phyloP scores from a whole-genome alignment of 2,329 filamentous ascomycete genomes.

The Colletotrichum chrysophilum region DNA sequence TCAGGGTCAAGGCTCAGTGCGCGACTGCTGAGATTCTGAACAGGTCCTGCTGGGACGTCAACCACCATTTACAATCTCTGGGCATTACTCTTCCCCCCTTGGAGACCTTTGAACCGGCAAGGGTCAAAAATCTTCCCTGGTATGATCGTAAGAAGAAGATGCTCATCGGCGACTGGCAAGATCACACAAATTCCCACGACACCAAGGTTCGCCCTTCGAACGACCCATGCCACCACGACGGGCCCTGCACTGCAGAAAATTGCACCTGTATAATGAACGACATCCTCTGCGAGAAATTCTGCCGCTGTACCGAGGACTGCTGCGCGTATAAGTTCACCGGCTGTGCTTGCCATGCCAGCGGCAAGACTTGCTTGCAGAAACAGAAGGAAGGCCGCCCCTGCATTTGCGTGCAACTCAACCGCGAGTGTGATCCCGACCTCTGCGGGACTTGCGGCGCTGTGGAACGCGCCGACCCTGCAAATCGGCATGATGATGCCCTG shows the following conservation, averaged over 20 bases:
- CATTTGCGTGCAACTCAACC: constrained; percentile 73
- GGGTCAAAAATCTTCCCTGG: constrained; percentile 54
- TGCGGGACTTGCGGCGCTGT: constrained; percentile 74
- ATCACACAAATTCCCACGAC: constrained; percentile 58
- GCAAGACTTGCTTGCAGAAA: constrained; percentile 62
- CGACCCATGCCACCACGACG: constrained; percentile 73
- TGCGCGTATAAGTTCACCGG: constrained; percentile 71
- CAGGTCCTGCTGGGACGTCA: constrained; percentile 58
- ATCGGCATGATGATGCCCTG: constrained; percentile 63
- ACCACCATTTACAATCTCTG: constrained; percentile 46
- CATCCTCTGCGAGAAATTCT: constrained; percentile 76
- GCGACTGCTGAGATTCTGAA: constrained; percentile 54
- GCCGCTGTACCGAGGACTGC: constrained; percentile 63
- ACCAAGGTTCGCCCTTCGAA: constrained; percentile 62
- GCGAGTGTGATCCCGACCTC: constrained; percentile 81
- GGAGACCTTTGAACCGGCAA: constrained; percentile 29
- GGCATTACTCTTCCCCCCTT: constrained; percentile 36
- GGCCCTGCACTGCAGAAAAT: constrained; percentile 62
- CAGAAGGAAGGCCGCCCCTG: constrained; percentile 65
- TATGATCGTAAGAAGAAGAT: constrained; percentile 63
- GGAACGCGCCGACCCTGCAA: constrained; percentile 72
- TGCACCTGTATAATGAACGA: constrained; percentile 68
- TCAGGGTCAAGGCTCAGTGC: constrained; percentile 50
- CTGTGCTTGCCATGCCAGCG: constrained; percentile 66
- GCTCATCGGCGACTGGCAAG: constrained; percentile 59